Conservation (phyloP, 108 stramenopile species). For the Cyclotella atomus region DNA sequence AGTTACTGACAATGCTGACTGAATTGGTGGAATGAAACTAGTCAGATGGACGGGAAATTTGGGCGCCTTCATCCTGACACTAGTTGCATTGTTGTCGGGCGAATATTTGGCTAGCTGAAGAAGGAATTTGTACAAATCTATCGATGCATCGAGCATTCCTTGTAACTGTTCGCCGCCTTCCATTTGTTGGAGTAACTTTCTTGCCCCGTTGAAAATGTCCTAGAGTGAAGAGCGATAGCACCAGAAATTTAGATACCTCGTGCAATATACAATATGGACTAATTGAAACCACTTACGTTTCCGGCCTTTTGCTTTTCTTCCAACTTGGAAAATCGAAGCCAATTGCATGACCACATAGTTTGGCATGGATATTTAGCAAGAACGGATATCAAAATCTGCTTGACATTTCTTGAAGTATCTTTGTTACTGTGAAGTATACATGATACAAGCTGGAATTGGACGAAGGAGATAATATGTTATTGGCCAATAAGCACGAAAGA, state of each 20-base stretch:
- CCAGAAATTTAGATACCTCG: too few species aligned
- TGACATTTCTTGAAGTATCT: conserved; percentile 67
- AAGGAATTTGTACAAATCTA: conserved; percentile 66
- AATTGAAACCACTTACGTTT: too few species aligned
- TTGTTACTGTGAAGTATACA: conserved; percentile 64
- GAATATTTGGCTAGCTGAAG: conserved; percentile 57
- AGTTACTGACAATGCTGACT: conserved; percentile 79
- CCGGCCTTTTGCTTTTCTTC: conserved; percentile 63
- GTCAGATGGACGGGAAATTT: conserved; percentile 53
- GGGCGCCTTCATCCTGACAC: conserved; percentile 44
- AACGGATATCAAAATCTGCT: conserved; percentile 65
- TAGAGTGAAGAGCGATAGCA: conserved; percentile 7
- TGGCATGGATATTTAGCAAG: conserved; percentile 80
- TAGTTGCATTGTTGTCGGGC: conserved; percentile 24
- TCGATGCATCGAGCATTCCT: conserved; percentile 58
- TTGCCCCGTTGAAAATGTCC: conserved; percentile 77
- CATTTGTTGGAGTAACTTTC: conserved; percentile 54
- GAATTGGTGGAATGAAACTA: conserved; percentile 88
- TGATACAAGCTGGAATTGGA: conserved; percentile 56
- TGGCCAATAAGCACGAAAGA: not conserved
- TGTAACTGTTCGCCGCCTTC: conserved; percentile 42
- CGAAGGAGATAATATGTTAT: not conserved
- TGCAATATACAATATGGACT: too few species aligned
- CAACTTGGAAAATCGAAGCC: conserved; percentile 69
- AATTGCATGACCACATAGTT: conserved; percentile 90